Base-by-base conservation (phyloP, 2,329 filamentous ascomycete species). In the Trichoderma asperellum region DNA sequence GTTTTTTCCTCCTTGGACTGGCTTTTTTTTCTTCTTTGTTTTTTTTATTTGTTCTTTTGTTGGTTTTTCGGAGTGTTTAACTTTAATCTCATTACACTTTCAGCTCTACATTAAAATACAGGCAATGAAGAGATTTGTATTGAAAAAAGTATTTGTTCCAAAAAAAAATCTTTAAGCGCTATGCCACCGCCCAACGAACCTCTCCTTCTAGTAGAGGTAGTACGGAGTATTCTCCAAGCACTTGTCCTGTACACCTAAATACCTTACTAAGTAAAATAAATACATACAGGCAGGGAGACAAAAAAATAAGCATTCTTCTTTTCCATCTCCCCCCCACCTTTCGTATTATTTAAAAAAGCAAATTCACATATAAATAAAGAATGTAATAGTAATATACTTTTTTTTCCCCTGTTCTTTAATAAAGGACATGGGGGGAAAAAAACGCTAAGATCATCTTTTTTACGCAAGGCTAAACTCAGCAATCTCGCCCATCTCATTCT, bases 401-500 rank as follows among this genome's bases (percentile, higher is more conserved):
- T 11, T 43, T 43, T n/a, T 32, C 32, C 7, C 18, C 40, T 8
- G 6, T 43, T 3, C 40, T 43, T 43, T 8, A 5, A 10, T n/a
- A 12, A 18, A 32, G 37, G 5, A 18, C 11, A 5, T 12, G 32
- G 32, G 5, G 16, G 11, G 29, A 32, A 32, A 37, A 27, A 27
- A 37, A 27, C 24, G n/a, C 11, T 8, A 18, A 14, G 2, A 49
- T 49, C 2, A 49, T 21, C 16, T 43, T 24, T 5, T 69, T 74
- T 71, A 96, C 74, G 88, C 87, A 75, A 97, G 87, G 53, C 89
- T 90, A 76, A 97, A 87, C 72, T 92, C 89, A 12, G 91, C 83
- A 73, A 98, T 90, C 81, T 95, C 92, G 5, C 95, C 95, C 83
- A 91, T 93, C 81, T 97, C 93, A 70, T 91, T 90, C 77, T 88